These are phyloP conservation scores for Solanum tacnaense DNA, from an alignment of 257 asterid species.

Conservation along the genomic window DNA sequence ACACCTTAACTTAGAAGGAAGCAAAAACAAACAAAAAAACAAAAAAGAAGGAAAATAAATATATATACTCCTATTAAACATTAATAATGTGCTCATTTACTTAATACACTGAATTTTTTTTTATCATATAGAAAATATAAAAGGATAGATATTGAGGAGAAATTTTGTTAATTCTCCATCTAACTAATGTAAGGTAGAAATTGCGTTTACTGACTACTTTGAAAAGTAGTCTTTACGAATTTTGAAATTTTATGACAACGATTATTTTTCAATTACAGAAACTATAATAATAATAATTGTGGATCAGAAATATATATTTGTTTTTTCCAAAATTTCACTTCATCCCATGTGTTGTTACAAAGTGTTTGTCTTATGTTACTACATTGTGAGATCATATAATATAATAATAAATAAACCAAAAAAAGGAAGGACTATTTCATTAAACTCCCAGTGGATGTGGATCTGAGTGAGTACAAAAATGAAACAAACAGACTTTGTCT, in stretches of 20 bases:
- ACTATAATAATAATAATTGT: background rate
- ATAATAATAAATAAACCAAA: background rate
- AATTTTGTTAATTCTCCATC: background rate
- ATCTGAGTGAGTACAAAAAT: background rate
- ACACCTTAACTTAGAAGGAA: background rate
- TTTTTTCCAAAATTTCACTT: background rate
- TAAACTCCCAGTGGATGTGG: background rate
- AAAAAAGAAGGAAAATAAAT: background rate
- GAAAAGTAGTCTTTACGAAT: background rate
- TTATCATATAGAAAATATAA: background rate
- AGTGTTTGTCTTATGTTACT: background rate
- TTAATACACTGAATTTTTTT: background rate
- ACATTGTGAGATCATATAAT: background rate
- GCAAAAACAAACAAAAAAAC: background rate
- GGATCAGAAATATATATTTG: background rate
- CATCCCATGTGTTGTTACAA: background rate
- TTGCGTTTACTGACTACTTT: background rate
- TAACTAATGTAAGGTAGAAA: background rate
- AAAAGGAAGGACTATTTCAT: background rate
- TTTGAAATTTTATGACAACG: background rate
- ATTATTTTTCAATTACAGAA: background rate
- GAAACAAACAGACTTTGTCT: conserved; percentile 16
- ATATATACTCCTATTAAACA: background rate
- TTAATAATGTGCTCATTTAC: background rate
- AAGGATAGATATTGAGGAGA: background rate